phyloP scores from a whole-genome alignment of 768 basidiomycete genomes.

The Grammothele lineata region DNA sequence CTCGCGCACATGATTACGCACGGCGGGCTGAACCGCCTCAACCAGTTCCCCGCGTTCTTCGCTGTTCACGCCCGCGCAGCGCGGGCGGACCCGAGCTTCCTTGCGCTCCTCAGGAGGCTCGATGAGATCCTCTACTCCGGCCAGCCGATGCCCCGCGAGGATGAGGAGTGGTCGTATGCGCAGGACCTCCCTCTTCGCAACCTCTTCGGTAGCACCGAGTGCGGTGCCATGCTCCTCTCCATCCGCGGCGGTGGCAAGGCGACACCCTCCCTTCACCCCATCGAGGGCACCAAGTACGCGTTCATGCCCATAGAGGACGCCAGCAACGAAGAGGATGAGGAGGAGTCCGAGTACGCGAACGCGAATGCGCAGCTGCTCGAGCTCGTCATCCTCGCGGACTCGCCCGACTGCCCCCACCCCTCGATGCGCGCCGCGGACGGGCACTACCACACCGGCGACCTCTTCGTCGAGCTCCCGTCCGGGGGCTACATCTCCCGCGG shows the following conservation, averaged over 20 bases:
- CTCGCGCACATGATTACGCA: constrained; percentile 61
- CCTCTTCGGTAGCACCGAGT: constrained; percentile 73
- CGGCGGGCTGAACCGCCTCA: constrained; percentile 63
- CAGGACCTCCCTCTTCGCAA: constrained; percentile 55
- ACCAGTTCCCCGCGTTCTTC: constrained; percentile 65
- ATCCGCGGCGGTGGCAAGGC: constrained; percentile 34
- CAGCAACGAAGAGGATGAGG: constrained; percentile 32
- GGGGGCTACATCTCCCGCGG: constrained; percentile 61
- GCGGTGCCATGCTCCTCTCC: constrained; percentile 63
- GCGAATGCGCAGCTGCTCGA: constrained; percentile 50
- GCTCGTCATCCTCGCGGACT: constrained; percentile 58
- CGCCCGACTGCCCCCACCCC: constrained; percentile 58
- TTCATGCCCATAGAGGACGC: constrained; percentile 40
- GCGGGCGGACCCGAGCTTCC: constrained; percentile 51
- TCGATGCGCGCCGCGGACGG: constrained; percentile 56
- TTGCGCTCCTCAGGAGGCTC: constrained; percentile 47
- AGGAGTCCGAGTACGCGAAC: constrained; percentile 44
- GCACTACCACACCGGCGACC: constrained; percentile 70
- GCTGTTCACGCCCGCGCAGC: constrained; percentile 55
- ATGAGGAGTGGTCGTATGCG: constrained; percentile 62
- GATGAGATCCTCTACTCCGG: constrained; percentile 63
- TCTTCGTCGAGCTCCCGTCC: constrained; percentile 57
- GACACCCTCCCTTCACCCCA: constrained; percentile 16
- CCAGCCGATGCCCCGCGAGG: constrained; percentile 54
- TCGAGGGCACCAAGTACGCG: constrained; percentile 22